These are phyloP conservation scores for Cytospora mali DNA, from an alignment of 2,329 filamentous ascomycete genomes.

Conservation along the genomic window DNA sequence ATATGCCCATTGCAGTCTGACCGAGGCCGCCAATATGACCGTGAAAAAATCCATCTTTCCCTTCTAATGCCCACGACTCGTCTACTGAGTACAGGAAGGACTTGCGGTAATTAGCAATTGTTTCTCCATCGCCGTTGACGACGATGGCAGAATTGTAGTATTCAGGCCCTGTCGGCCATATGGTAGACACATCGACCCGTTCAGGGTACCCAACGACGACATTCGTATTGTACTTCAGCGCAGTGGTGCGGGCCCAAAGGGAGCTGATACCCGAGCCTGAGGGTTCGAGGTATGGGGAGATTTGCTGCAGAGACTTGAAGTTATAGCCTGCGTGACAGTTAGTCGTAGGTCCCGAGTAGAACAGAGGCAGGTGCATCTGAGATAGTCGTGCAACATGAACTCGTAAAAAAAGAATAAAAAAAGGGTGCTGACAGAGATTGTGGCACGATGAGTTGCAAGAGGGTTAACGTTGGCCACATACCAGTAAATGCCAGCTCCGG, in stretches of 20 bases:
- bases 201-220: constrained; percentile 79
- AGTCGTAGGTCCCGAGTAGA: not conserved
- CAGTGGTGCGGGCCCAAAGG: constrained; percentile 70
- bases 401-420: no score
- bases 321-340: constrained; percentile 64
- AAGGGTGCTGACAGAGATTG: no score
- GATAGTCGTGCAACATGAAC: not conserved
- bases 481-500: constrained; percentile 78
- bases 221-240: constrained; percentile 65
- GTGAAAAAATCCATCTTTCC: constrained; percentile 13
- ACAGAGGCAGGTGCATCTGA: not conserved
- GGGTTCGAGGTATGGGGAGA: constrained; percentile 69
- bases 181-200: constrained; percentile 53
- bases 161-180: constrained; percentile 54
- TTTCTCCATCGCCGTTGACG: constrained; percentile 60
- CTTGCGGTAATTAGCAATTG: constrained; percentile 63
- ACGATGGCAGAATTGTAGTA: constrained; percentile 59
- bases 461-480: constrained; percentile 38
- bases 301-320: constrained; percentile 69
- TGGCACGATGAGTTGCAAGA: no score
- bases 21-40: constrained; percentile 50
- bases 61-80: constrained; percentile 63
- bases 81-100: constrained; percentile 60
- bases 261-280: constrained; percentile 67
- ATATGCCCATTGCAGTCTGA: constrained; percentile 59